phyloP scores from a whole-genome alignment of 257 asterid genomes.

The Fraxinus quadrangulata region DNA sequence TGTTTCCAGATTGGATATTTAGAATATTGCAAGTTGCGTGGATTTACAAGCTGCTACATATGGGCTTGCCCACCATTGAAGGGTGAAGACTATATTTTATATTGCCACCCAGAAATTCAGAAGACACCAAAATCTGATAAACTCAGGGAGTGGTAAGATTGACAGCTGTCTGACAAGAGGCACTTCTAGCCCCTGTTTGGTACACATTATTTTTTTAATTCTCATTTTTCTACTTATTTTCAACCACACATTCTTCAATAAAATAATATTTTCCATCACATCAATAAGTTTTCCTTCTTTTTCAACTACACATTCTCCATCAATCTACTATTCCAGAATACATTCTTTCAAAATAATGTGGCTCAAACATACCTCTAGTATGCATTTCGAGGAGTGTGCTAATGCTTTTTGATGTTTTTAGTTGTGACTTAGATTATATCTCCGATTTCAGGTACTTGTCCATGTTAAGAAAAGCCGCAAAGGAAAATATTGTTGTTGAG shows the following conservation, averaged over 20 bases:
- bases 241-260: no score
- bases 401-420: constrained; percentile 16
- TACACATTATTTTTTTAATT: no score
- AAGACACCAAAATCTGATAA: constrained; percentile 98
- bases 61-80: constrained; percentile 99
- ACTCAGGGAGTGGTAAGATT: constrained; percentile 92
- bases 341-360: no score
- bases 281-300: no score
- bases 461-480: constrained; percentile 85
- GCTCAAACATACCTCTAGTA: background rate
- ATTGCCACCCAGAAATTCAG: constrained; percentile 99
- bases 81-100: constrained; percentile 97
- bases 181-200: no score
- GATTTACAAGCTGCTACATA: constrained; percentile 94
- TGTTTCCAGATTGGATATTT: constrained; percentile 82
- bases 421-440: constrained; percentile 18
- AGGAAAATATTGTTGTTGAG: constrained; percentile 79
- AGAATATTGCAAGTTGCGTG: constrained; percentile 93
- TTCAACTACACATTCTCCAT: no score
- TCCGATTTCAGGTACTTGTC: constrained; percentile 77
- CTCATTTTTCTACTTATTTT: no score
- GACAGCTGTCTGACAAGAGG: constrained; percentile 19
- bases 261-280: no score
- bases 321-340: no score
- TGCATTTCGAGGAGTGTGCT: constrained; percentile 15